Percentiles rank a stretch among this genome's conserved stretches.
Conservation (phyloP, 139 green algal species). For the Haematococcus sp. region DNA sequence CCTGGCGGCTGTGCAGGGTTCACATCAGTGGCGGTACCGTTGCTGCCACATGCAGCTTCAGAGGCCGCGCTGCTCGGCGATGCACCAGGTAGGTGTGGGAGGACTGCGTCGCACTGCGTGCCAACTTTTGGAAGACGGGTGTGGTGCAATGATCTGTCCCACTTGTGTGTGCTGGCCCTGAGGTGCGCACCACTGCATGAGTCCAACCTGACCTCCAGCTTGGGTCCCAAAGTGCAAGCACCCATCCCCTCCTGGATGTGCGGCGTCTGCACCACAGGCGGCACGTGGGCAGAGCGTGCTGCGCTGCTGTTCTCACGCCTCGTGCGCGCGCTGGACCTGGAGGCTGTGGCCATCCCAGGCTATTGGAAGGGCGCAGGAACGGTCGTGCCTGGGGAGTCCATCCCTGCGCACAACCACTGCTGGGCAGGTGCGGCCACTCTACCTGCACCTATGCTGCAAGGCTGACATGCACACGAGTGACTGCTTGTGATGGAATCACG, state of each 20-base stretch:
- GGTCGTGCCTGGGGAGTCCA: conserved; percentile 30
- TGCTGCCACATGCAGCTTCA: conserved; percentile 22
- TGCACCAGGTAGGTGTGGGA: no score
- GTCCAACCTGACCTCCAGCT: neutral
- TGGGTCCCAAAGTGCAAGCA: neutral
- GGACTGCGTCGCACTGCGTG: no score
- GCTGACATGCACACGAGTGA: neutral
- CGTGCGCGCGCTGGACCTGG: conserved; percentile 38
- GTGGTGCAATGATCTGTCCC: neutral
- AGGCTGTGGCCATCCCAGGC: conserved; percentile 49
- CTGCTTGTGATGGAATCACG: no score
- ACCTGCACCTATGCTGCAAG: neutral
- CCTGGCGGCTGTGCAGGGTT: conserved; percentile 1
- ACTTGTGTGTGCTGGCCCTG: neutral
- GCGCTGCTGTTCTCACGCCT: conserved; percentile 45
- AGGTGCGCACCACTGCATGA: neutral
- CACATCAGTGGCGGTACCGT: conserved; percentile 28
- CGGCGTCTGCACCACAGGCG: conserved; percentile 7
- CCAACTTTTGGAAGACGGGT: no score
- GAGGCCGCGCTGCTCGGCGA: neutral
- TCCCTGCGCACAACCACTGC: conserved; percentile 63
- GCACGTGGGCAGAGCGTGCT: conserved; percentile 57
- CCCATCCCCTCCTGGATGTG: neutral
- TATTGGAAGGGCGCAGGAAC: conserved; percentile 45
- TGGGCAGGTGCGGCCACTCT: conserved; percentile 37